phyloP scores from a whole-genome alignment of 106 monocot genomes.

The Vanilla planifolia region DNA sequence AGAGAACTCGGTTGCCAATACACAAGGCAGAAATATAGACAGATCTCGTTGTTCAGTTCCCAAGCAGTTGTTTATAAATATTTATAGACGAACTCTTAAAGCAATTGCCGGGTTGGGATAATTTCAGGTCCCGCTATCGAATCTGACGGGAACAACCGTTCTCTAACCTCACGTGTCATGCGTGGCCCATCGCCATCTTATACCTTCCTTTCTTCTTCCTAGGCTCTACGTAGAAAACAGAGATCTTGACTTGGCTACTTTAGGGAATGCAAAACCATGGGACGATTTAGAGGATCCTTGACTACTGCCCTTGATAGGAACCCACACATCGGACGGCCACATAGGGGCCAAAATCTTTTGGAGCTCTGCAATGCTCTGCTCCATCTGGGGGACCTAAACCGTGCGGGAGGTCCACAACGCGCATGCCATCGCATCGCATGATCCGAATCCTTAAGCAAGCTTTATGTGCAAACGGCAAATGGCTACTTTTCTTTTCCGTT shows the following conservation, averaged over 20 bases:
- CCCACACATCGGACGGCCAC: not conserved
- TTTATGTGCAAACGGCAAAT: too few relatives aligned
- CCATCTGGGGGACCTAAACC: too few relatives aligned
- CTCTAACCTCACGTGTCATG: not conserved
- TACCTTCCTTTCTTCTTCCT: not conserved
- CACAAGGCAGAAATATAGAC: not conserved
- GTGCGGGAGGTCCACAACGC: too few relatives aligned
- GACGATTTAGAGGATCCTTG: not conserved
- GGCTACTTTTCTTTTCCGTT: too few relatives aligned
- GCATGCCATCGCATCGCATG: too few relatives aligned
- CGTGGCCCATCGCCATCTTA: not conserved
- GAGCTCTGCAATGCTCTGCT: not conserved
- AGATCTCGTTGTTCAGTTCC: not conserved
- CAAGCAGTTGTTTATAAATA: not conserved
- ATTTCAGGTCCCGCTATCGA: slow-evolving; percentile 3
- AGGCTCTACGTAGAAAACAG: not conserved
- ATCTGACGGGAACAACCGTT: not conserved
- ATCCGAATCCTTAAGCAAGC: too few relatives aligned
- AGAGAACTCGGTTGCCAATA: slow-evolving; percentile 4
- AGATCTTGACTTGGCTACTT: not conserved
- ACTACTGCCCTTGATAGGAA: not conserved
- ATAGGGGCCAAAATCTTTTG: slow-evolving; percentile 1
- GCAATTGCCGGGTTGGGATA: not conserved
- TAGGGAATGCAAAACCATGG: not conserved
- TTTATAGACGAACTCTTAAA: not conserved